Evolutionary conservation across 768 basidiomycete genomes (phyloP), one percentile per base, ranked within the genome.

Genomic region (Wakefieldia striispora): DNA sequence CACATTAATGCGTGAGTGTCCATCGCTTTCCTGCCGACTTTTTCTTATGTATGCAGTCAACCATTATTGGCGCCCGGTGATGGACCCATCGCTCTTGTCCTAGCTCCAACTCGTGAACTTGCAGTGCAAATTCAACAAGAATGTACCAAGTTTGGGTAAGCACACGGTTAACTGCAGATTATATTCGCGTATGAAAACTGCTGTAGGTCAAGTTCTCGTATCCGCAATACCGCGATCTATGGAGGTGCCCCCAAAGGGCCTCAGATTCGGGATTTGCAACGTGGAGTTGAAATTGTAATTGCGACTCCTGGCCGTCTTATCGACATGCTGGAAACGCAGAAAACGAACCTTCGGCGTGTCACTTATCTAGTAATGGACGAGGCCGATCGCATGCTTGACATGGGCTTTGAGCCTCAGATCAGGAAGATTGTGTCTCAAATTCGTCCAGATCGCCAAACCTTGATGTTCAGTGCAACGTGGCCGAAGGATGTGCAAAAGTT

Each of bases 371-470:
- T 99, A 65, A 91, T 99, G 85, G 97, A 99, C 64, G 97, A 99
- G 71, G 97, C 97, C 39, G 97, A 99, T 75, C 91, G 97, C 64
- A 99, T 99, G 97, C 81, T 99, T 56, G 97, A 99, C 76, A 99
- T 99, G 97, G 97, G 97, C 78, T 99, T 99, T 75, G 97, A 99
- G 74, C 97, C 97, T 45, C 97, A 99, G 70, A 98, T 99, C 66
- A 81, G 95, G 66, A 98, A 98, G 75, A 97, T 99, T 57, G 91
- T 98, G 58, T 77, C 86, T 59, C 97, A 99, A 71, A 95, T 99
- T 64, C 85, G 97, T 35, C 97, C 97, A 37, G 97, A 99, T 75
- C 83, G 97, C 62, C 97, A 99, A 67, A 99, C 97, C 1, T 80
- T 98, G 58, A 97, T 99, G 86, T 99, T 99, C 78, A 97, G 93